These are phyloP conservation scores for Salmacisia buchloeana DNA, from an alignment of 1,284 basidiomycete species.

Conservation along the genomic window DNA sequence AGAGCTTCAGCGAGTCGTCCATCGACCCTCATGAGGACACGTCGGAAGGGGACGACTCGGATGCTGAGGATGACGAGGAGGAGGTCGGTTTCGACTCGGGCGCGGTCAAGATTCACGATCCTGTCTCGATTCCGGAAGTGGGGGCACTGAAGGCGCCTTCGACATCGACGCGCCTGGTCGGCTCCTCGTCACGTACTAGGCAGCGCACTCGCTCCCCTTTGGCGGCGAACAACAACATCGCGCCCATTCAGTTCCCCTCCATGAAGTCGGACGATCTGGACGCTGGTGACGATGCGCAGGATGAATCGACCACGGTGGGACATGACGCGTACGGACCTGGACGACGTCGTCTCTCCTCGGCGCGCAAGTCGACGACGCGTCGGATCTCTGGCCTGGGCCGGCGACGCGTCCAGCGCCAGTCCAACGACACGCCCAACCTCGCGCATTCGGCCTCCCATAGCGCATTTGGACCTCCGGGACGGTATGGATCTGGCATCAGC, in stretches of 20 bases:
- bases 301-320: neutral
- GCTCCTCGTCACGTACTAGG: neutral
- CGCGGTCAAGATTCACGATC: neutral
- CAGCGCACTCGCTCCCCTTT: neutral
- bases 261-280: neutral
- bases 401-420: neutral
- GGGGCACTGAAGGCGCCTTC: neutral
- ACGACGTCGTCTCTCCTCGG: neutral
- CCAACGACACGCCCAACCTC: neutral
- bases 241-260: neutral
- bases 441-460: neutral
- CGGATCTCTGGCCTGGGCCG: slow-evolving; percentile 2
- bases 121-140: neutral
- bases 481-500: slow-evolving; percentile 1
- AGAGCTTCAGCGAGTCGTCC: slow-evolving; percentile 37
- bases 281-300: neutral
- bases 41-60: slow-evolving; percentile 5
- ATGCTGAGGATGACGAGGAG: slow-evolving; percentile 14
- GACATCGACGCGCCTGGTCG: neutral
- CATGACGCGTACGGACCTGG: neutral
- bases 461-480: neutral
- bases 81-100: slow-evolving; percentile 5
- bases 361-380: neutral
- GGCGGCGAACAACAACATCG: neutral
- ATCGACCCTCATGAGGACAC: slow-evolving; percentile 11